phyloP scores from a whole-genome alignment of 176 grass and related monocot species.

The Bothriochloa decipiens region DNA sequence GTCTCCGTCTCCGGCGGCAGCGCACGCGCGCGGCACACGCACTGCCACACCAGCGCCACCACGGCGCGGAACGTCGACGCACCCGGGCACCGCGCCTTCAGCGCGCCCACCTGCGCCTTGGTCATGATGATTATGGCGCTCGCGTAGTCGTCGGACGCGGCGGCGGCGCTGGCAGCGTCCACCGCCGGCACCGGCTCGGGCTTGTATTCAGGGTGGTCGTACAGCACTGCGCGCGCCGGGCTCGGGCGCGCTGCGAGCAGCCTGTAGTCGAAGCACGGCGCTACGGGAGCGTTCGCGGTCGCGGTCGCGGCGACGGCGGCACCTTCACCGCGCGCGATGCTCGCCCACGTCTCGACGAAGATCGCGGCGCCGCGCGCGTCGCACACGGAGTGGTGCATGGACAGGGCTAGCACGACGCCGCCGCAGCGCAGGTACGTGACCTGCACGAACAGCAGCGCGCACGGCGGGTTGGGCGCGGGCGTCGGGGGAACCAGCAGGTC shows the following conservation, averaged over 20 bases:
- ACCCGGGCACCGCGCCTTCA: constrained; percentile 42
- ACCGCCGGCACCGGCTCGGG: constrained; percentile 29
- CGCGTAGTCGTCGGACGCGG: constrained; percentile 24
- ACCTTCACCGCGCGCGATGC: constrained; percentile 35
- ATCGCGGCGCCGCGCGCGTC: constrained; percentile 53
- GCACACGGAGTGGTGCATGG: constrained; percentile 50
- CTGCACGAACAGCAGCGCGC: constrained; percentile 55
- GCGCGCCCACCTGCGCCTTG: constrained; percentile 28
- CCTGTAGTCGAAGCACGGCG: constrained; percentile 48
- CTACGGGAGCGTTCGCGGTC: neutral
- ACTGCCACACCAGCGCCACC: constrained; percentile 60
- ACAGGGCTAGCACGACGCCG: constrained; percentile 59
- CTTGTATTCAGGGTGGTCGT: constrained; percentile 75
- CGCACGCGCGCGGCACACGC: constrained; percentile 39
- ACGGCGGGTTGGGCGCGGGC: constrained; percentile 10
- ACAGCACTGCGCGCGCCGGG: constrained; percentile 7
- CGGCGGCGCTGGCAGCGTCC: neutral
- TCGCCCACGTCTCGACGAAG: constrained; percentile 75
- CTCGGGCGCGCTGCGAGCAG: constrained; percentile 44
- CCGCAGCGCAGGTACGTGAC: constrained; percentile 71
- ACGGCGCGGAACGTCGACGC: constrained; percentile 63
- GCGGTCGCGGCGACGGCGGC: neutral
- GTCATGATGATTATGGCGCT: constrained; percentile 41
- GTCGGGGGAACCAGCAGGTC: constrained; percentile 55
- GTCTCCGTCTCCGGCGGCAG: constrained; percentile 32